A percentile compares a stretch with the other conserved stretches of the same genome.
Evolutionary conservation across 805 yeast species (phyloP).

Genomic region (Wickerhamiella nectarea): DNA sequence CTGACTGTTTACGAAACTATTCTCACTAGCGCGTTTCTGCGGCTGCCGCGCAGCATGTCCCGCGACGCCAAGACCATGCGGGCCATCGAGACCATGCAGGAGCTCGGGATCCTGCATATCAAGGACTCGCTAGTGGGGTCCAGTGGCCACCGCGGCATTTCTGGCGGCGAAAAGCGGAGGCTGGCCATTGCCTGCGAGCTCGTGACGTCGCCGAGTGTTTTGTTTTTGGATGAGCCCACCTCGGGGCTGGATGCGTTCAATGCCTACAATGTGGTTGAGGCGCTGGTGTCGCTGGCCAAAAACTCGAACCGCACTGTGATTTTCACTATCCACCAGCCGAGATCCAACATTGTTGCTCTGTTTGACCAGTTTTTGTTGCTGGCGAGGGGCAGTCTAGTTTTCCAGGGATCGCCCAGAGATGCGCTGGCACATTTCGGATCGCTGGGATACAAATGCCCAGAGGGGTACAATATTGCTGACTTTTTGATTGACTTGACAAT

Average conservation of each 20-base stretch:
- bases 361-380: constrained; percentile 73
- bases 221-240: constrained; percentile 85
- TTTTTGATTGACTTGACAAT: constrained; percentile 83
- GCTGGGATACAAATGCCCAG: constrained; percentile 72
- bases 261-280: constrained; percentile 81
- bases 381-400: constrained; percentile 74
- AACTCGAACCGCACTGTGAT: constrained; percentile 77
- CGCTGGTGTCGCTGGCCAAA: constrained; percentile 64
- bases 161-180: constrained; percentile 85
- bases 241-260: constrained; percentile 91
- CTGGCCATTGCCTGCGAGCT: constrained; percentile 90
- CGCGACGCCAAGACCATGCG: constrained; percentile 55
- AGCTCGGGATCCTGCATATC: constrained; percentile 68
- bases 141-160: constrained; percentile 79
- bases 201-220: constrained; percentile 73
- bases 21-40: constrained; percentile 72
- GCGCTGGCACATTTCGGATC: constrained; percentile 63
- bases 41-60: constrained; percentile 76
- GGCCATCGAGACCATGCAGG: constrained; percentile 73
- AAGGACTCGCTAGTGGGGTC: constrained; percentile 81
- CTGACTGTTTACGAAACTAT: constrained; percentile 94
- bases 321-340: constrained; percentile 92
- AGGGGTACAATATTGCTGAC: constrained; percentile 88
- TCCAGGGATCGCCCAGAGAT: constrained; percentile 69
- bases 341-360: constrained; percentile 85